Conservation (phyloP, 768 basidiomycete species). For the Pulveroboletus ravenelii region DNA sequence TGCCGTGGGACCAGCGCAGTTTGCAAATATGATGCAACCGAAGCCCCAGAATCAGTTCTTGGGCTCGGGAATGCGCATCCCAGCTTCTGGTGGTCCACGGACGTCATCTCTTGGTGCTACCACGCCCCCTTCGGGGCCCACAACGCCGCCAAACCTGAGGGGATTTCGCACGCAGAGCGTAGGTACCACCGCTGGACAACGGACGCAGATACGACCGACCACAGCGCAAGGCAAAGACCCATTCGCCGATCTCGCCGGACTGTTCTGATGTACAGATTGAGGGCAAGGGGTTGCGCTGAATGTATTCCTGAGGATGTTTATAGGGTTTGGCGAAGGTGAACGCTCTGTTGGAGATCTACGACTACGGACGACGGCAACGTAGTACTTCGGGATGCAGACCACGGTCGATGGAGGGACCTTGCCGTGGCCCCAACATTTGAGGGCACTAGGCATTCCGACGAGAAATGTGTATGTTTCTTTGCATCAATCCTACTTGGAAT, state of each 20-base stretch:
- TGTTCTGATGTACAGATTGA: constrained; percentile 47
- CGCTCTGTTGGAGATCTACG: background rate
- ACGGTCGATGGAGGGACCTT: background rate
- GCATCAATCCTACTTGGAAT: constrained; percentile 9
- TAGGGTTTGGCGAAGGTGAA: constrained; percentile 1
- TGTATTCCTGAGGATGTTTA: background rate
- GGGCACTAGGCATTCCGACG: background rate
- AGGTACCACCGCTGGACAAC: constrained; percentile 12
- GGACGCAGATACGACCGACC: constrained; percentile 21
- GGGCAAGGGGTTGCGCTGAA: background rate
- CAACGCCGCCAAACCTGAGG: constrained; percentile 8
- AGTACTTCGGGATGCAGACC: background rate
- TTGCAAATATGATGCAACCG: constrained; percentile 15
- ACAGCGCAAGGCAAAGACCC: constrained; percentile 59
- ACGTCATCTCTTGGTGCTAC: constrained; percentile 7
- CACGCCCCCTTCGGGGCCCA: constrained; percentile 12
- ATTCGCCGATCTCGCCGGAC: constrained; percentile 74
- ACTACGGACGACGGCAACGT: background rate
- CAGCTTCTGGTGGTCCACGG: background rate
- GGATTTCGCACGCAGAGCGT: constrained; percentile 2
- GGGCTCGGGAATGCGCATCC: background rate
- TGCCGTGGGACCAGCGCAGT: constrained; percentile 3
- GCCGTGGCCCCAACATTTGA: background rate
- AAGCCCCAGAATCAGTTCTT: constrained; percentile 12
- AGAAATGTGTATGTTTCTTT: constrained; percentile 7